Conservation (phyloP, 192 early-diverging fungal genomes). For the Mortierella hygrophila region DNA sequence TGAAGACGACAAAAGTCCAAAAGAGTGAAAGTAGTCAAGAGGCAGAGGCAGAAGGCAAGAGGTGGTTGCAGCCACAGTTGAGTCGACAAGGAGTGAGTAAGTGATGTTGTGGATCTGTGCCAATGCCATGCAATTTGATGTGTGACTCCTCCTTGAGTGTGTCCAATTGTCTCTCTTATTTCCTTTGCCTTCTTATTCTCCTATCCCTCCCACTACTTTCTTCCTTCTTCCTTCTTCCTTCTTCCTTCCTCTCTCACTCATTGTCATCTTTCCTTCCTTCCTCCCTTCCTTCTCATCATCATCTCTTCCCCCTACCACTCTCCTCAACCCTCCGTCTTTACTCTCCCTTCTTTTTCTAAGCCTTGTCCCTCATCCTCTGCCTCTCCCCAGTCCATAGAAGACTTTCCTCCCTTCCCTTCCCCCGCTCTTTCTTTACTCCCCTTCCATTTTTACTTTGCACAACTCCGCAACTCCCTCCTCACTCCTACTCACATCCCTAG, state of each 20-base stretch:
- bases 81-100: too few relatives aligned
- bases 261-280: neutral
- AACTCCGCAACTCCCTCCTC: neutral
- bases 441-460: neutral
- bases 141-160: too few relatives aligned
- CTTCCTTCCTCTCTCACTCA: too few relatives aligned
- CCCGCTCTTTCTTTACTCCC: neutral
- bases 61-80: too few relatives aligned
- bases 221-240: neutral
- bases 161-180: too few relatives aligned
- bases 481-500: neutral
- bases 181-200: too few relatives aligned
- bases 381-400: neutral
- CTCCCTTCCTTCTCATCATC: neutral
- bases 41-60: too few relatives aligned
- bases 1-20: too few relatives aligned
- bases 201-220: neutral
- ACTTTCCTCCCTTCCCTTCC: neutral
- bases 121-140: too few relatives aligned
- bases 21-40: too few relatives aligned
- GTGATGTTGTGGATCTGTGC: too few relatives aligned
- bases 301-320: neutral
- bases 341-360: neutral
- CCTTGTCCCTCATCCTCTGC: neutral
- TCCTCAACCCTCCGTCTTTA: neutral